These are phyloP conservation scores for Pelargonium citronellum DNA, from an alignment of 441 rosid species.

Conservation along the genomic window DNA sequence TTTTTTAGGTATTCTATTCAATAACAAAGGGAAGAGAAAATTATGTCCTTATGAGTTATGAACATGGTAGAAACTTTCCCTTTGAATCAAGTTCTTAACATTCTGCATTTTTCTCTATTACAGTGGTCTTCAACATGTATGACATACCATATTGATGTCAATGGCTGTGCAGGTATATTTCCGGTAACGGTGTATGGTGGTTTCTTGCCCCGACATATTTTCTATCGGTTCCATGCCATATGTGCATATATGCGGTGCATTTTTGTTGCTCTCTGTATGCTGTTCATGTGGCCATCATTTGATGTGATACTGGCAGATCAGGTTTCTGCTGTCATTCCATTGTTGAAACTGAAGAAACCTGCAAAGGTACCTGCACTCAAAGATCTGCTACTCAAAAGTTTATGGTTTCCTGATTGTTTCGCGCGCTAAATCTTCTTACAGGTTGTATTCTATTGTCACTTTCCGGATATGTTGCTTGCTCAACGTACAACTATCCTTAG, in stretches of 20 bases:
- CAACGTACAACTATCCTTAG: conserved; percentile 66
- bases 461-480: conserved; percentile 79
- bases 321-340: conserved; percentile 75
- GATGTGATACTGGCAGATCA: conserved; percentile 75
- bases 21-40: not conserved
- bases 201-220: conserved; percentile 74
- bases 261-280: conserved; percentile 67
- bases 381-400: conserved; percentile 13
- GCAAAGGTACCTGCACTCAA: conserved; percentile 48
- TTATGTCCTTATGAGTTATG: not conserved
- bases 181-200: conserved; percentile 73
- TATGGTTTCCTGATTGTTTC: conserved; percentile 13
- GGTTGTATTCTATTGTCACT: conserved; percentile 93
- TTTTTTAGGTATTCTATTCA: not conserved
- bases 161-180: conserved; percentile 51
- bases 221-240: conserved; percentile 74
- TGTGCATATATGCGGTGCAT: conserved; percentile 84
- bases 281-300: conserved; percentile 66
- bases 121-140: conserved; percentile 3
- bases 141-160: conserved; percentile 6
- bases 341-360: conserved; percentile 59
- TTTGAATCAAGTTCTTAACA: not conserved
- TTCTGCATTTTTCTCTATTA: not conserved
- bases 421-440: conserved; percentile 22
- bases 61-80: not conserved